A percentile compares a stretch with the other conserved stretches of the same genome.
Evolutionary conservation across 176 grass and related monocot species (phyloP).

Genomic region (Lolium rigidum): DNA sequence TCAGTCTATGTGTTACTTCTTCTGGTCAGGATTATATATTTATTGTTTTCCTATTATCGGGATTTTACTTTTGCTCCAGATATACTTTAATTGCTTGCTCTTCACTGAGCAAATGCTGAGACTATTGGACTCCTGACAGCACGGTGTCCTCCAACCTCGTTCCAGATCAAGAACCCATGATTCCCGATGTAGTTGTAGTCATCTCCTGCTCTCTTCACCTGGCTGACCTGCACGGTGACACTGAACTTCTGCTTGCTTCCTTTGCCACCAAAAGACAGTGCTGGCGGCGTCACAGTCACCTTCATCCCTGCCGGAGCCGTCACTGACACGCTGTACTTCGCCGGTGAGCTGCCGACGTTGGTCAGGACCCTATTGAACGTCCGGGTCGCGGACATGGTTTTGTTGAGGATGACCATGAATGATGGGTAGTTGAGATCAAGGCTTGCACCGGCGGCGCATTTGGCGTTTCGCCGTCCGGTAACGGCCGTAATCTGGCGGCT

Average conservation of each 20-base stretch:
- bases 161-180: constrained; percentile 82
- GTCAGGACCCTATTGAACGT: constrained; percentile 70
- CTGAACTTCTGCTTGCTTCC: constrained; percentile 64
- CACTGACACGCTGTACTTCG: constrained; percentile 46
- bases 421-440: constrained; percentile 80
- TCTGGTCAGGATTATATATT: constrained; percentile 32
- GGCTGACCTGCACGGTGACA: constrained; percentile 54
- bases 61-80: constrained; percentile 31
- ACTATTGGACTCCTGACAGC: constrained; percentile 75
- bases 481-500: constrained; percentile 45
- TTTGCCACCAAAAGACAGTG: constrained; percentile 56
- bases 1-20: constrained; percentile 32
- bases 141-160: constrained; percentile 75
- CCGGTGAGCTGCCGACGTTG: constrained; percentile 36
- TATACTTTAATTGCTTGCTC: constrained; percentile 9
- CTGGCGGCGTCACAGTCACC: constrained; percentile 55
- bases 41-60: constrained; percentile 20
- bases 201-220: constrained; percentile 37
- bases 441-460: constrained; percentile 47
- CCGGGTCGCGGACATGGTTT: constrained; percentile 40
- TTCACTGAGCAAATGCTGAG: constrained; percentile 60
- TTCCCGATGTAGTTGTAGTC: constrained; percentile 55
- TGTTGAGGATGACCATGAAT: constrained; percentile 68
- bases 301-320: constrained; percentile 54
- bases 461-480: constrained; percentile 45